Evolutionary conservation across 768 basidiomycete genomes (phyloP).

Genomic region (Tulasnella sp.): DNA sequence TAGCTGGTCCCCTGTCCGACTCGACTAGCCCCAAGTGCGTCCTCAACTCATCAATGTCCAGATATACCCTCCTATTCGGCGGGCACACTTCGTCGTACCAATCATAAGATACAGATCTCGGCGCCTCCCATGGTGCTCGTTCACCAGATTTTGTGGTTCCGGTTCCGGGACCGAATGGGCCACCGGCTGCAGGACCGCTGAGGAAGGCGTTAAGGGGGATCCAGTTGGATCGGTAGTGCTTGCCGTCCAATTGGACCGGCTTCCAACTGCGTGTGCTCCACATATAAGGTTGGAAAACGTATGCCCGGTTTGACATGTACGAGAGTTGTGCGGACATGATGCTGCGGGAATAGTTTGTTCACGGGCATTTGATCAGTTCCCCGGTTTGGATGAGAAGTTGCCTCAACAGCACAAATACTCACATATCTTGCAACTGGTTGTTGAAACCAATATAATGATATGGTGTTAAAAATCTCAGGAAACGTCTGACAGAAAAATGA

Average conservation of each 20-base stretch:
- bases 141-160: neutral
- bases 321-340: constrained; percentile 59
- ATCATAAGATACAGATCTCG: constrained; percentile 53
- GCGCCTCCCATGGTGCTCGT: constrained; percentile 41
- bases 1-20: constrained; percentile 39
- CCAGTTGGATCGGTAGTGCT: constrained; percentile 54
- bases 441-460: constrained; percentile 55
- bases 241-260: constrained; percentile 52
- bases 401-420: constrained; percentile 40
- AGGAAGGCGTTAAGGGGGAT: constrained; percentile 65
- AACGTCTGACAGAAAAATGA: constrained; percentile 41
- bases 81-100: constrained; percentile 58
- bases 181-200: constrained; percentile 60
- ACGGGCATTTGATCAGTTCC: neutral
- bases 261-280: constrained; percentile 42
- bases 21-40: constrained; percentile 49
- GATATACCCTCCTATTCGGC: constrained; percentile 43
- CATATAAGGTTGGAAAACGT: constrained; percentile 66
- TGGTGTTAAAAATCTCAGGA: constrained; percentile 54
- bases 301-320: constrained; percentile 54
- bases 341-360: constrained; percentile 40
- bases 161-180: constrained; percentile 35
- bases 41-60: constrained; percentile 47
- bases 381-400: neutral
- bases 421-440: constrained; percentile 66